Base-by-base conservation (phyloP, 1,284 basidiomycete species). In the Sporisorium scitamineum region DNA sequence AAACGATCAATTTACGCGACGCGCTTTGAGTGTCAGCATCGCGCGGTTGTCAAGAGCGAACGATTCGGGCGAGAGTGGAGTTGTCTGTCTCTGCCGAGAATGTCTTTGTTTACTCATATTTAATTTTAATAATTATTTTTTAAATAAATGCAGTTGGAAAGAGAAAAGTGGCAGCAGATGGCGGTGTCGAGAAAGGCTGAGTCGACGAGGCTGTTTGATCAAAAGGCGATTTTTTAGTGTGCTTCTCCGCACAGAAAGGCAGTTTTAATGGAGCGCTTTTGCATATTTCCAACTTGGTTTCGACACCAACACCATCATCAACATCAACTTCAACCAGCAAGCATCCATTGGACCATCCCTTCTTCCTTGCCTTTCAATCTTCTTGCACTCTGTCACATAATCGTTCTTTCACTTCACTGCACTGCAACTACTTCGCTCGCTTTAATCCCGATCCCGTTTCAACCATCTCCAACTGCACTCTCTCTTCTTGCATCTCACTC, bases 1-100 rank as follows among this genome's bases (percentile, higher is more conserved):
- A n/a, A 52, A 52, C 7, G 20, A 37, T n/a, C 22, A 14, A 29
- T 64, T 32, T 54, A 64, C 62, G 62, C 62, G 62, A 53, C 55
- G 62, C 61, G 61, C 47, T 37, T 20, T 4, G 51, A 2, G n/a
- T 31, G 48, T 16, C 10, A 22, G n/a, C 7, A 10, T 27, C 22
- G 27, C 53, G 53, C 39, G 34, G 16, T 18, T 45, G 41, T 9
- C 13, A 2, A 20, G n/a, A 42, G n/a, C n/a, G 41, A n/a, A 42
- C 22, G 59, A 45, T 62, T 29, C 60, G 60, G 44, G 53, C 60
- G 60, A 62, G 53, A 54, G 24, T 27, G 8, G 24, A 26, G 4
- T 47, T 2, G 22, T 32, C 34, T 52, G 22, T n/a, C n/a, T n/a
- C n/a, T n/a, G n/a, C n/a, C n/a, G n/a, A n/a, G 29, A 32, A 16